A percentile compares a stretch with the other conserved stretches of the same genome.
Conservation (phyloP, 2,329 filamentous ascomycete genomes). For the Curvularia eragrostidis region DNA sequence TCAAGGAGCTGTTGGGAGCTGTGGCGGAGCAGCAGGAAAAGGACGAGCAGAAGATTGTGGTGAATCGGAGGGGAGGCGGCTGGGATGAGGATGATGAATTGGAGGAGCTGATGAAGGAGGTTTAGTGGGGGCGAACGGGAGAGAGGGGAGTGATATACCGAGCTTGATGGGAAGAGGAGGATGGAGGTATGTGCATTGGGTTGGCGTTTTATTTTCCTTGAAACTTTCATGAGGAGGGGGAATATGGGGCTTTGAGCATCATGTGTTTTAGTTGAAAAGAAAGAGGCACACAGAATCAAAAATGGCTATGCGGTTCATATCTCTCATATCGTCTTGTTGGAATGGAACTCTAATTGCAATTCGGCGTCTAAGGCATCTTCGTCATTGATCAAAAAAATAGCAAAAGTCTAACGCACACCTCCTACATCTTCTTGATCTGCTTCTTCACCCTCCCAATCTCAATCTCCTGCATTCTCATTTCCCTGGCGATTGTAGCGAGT, state of each 20-base stretch:
- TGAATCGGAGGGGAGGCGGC: conserved; percentile 79
- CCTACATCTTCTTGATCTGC: conserved; percentile 49
- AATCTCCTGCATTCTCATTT: conserved; percentile 71
- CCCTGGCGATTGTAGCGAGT: conserved; percentile 63
- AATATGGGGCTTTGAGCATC: not conserved
- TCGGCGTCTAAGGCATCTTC: no score
- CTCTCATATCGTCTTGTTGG: not conserved
- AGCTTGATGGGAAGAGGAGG: not conserved
- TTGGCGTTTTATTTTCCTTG: conserved; percentile 12
- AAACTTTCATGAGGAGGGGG: not conserved
- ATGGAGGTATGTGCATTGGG: conserved; percentile 16
- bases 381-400: no score
- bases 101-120: conserved; percentile 56
- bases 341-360: not conserved
- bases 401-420: not conserved
- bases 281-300: not conserved
- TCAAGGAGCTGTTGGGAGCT: conserved; percentile 88
- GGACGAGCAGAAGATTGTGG: conserved; percentile 77
- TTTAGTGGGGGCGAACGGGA: conserved; percentile 32
- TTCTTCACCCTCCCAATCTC: conserved; percentile 67
- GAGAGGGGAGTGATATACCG: no score
- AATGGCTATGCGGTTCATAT: not conserved
- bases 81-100: conserved; percentile 80
- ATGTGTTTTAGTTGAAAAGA: not conserved
- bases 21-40: conserved; percentile 75